phyloP scores from a whole-genome alignment of 768 basidiomycete species.

The Naganishia onofrii region DNA sequence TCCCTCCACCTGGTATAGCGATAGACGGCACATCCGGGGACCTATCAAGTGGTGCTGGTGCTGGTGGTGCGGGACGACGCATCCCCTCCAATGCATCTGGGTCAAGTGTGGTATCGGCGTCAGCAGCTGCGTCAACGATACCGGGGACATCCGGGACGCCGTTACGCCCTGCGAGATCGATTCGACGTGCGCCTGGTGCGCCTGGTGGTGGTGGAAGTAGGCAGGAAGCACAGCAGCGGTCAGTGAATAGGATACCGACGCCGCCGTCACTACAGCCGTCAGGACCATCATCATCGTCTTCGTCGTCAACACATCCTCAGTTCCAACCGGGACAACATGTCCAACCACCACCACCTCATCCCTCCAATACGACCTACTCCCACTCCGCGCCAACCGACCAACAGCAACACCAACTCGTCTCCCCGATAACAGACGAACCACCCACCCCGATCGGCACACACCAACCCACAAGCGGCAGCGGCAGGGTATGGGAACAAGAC shows the following conservation, averaged over 20 bases:
- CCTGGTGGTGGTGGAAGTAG: not conserved
- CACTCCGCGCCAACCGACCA: conserved; percentile 1
- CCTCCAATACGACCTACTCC: not conserved
- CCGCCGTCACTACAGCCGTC: not conserved
- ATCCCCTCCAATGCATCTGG: too few species aligned
- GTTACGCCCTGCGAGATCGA: not conserved
- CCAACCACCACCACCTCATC: not conserved
- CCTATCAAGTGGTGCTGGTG: not conserved
- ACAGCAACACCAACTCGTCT: conserved; percentile 22
- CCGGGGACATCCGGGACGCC: not conserved
- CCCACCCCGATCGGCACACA: conserved; percentile 1
- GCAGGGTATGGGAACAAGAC: conserved; percentile 31
- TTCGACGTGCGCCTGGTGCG: not conserved
- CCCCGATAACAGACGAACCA: not conserved
- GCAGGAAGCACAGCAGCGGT: not conserved
- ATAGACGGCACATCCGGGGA: not conserved
- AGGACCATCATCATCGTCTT: too few species aligned
- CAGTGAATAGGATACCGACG: not conserved
- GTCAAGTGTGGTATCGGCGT: too few species aligned
- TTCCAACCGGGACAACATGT: not conserved
- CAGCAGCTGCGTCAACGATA: too few species aligned
- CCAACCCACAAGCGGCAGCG: conserved; percentile 31
- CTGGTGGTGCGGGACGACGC: too few species aligned
- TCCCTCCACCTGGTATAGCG: not conserved
- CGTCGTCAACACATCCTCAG: too few species aligned